A percentile compares a stretch with the other conserved stretches of the same genome.
These are phyloP conservation scores for Cordyceps pruinosa DNA, from an alignment of 2,329 filamentous ascomycete species.

Conservation along the genomic window DNA sequence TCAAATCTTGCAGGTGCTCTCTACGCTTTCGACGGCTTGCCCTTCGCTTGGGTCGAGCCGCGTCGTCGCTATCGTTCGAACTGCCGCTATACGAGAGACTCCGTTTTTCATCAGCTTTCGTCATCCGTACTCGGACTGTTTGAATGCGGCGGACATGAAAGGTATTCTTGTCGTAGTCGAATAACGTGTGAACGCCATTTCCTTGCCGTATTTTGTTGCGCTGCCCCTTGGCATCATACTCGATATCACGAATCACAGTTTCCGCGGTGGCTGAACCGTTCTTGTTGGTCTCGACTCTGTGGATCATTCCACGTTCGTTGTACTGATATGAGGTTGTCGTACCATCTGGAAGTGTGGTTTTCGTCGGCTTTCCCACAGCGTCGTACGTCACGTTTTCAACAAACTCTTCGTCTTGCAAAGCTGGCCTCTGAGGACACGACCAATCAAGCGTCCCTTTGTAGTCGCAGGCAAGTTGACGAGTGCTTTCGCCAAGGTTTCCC, in stretches of 20 bases:
- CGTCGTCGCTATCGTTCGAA: not conserved
- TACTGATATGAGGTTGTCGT: conserved; percentile 2
- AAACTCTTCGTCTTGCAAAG: not conserved
- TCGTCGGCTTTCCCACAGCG: conserved; percentile 6
- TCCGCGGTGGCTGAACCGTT: not conserved
- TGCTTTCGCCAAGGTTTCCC: conserved; percentile 2
- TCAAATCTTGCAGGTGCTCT: conserved; percentile 16
- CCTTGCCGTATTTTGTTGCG: not conserved
- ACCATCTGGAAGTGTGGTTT: conserved; percentile 7
- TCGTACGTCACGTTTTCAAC: not conserved
- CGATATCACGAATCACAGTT: not conserved
- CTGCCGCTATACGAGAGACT: not conserved
- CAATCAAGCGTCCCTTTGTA: conserved; percentile 10
- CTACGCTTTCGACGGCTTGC: not conserved
- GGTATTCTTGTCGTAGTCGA: not conserved
- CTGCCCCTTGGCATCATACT: conserved; percentile 11
- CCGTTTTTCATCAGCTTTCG: not conserved
- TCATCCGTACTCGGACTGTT: not conserved
- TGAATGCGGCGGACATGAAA: not conserved
- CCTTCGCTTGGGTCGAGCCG: not conserved
- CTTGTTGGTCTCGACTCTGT: not conserved
- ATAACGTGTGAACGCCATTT: not conserved
- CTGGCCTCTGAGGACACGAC: not conserved
- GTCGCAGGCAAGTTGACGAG: not conserved
- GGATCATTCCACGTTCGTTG: conserved; percentile 3